Evolutionary conservation across 495 filamentous ascomycete species (phyloP).

Genomic region (Aspergillus kassunensis): DNA sequence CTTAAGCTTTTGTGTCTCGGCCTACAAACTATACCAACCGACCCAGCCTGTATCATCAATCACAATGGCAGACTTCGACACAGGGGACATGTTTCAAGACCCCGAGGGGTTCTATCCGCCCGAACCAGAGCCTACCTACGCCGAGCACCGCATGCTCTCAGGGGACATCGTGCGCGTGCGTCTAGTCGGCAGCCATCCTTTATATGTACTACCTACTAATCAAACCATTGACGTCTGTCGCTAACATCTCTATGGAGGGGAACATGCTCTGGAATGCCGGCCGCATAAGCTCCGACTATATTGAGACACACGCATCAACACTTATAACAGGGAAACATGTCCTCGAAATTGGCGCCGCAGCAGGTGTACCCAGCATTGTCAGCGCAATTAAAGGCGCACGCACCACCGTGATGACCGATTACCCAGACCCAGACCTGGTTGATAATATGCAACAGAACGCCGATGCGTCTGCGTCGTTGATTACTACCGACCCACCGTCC

Average conservation of each 20-base stretch:
- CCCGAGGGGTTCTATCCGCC: constrained; percentile 73
- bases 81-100: constrained; percentile 66
- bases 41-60: not conserved
- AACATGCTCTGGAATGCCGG: constrained; percentile 91
- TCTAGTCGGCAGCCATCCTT: constrained; percentile 83
- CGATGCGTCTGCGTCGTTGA: constrained; percentile 32
- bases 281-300: constrained; percentile 67
- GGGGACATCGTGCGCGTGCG: constrained; percentile 65
- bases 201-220: constrained; percentile 57
- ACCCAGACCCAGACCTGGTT: constrained; percentile 76
- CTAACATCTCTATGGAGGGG: constrained; percentile 47
- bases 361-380: constrained; percentile 78
- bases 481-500: constrained; percentile 26
- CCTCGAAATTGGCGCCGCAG: constrained; percentile 87
- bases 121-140: constrained; percentile 62
- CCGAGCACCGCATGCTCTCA: constrained; percentile 62
- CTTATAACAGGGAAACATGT: constrained; percentile 61
- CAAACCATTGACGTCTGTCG: not conserved
- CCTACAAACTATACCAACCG: not conserved
- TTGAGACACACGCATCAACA: constrained; percentile 57
- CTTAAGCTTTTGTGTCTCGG: not conserved
- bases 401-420: constrained; percentile 80
- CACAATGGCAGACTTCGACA: constrained; percentile 33
- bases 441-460: constrained; percentile 73
- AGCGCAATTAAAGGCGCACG: constrained; percentile 66